Conservation (phyloP, 2,329 filamentous ascomycete species). For the Stagonosporopsis rhizophila region DNA sequence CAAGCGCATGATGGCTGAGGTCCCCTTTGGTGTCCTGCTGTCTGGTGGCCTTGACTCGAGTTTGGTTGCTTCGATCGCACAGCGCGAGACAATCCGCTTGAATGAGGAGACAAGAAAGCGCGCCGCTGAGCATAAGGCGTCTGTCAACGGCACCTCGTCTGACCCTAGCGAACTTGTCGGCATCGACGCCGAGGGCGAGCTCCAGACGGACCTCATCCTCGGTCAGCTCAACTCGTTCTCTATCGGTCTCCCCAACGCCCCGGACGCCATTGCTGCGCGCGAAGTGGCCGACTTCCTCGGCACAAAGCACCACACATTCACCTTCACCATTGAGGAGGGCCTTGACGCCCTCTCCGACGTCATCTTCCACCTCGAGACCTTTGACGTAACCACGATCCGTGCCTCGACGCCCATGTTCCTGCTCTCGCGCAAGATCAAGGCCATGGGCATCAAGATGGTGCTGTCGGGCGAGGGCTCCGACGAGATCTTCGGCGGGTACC, state of each 20-base stretch:
- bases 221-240: slow-evolving; percentile 99
- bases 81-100: slow-evolving; percentile 85
- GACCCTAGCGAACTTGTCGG: slow-evolving; percentile 71
- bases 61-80: slow-evolving; percentile 91
- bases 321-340: slow-evolving; percentile 96
- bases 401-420: slow-evolving; percentile 99
- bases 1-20: slow-evolving; percentile 98
- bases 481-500: slow-evolving; percentile 97
- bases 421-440: slow-evolving; percentile 98
- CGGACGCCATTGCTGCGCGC: slow-evolving; percentile 88
- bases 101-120: slow-evolving; percentile 65
- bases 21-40: slow-evolving; percentile 93
- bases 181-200: slow-evolving; percentile 89
- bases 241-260: slow-evolving; percentile 90
- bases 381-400: slow-evolving; percentile 97
- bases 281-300: slow-evolving; percentile 97
- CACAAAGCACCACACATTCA: slow-evolving; percentile 97
- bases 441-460: slow-evolving; percentile 99
- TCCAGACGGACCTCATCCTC: slow-evolving; percentile 88
- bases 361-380: slow-evolving; percentile 97
- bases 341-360: slow-evolving; percentile 96
- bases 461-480: slow-evolving; percentile 95
- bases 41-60: slow-evolving; percentile 97
- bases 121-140: slow-evolving; percentile 44
- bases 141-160: slow-evolving; percentile 22